phyloP scores from a whole-genome alignment of 345 rosid genomes.

The Rhizophora apiculata region DNA sequence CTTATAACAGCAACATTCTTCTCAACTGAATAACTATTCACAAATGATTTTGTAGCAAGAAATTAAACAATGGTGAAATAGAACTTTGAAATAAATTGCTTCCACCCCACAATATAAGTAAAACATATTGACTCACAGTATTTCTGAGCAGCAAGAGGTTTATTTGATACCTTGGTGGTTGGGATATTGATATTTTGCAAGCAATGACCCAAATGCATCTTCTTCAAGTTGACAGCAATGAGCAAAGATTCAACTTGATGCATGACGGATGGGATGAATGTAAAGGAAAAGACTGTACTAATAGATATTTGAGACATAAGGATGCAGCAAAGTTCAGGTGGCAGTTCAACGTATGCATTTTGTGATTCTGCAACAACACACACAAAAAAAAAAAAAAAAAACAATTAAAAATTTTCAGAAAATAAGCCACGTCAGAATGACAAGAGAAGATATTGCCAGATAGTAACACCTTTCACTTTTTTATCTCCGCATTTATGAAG shows the following conservation, averaged over 20 bases:
- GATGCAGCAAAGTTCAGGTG: conserved; percentile 75
- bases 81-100: too few species aligned
- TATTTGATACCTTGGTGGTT: conserved; percentile 53
- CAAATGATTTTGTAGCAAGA: background rate
- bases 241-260: conserved; percentile 74
- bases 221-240: conserved; percentile 62
- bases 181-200: conserved; percentile 51
- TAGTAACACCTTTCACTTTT: conserved; percentile 55
- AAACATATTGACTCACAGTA: background rate
- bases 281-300: conserved; percentile 59
- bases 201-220: conserved; percentile 38
- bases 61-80: background rate
- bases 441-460: background rate
- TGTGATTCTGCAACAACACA: conserved; percentile 41
- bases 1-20: too few species aligned
- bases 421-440: background rate
- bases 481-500: conserved; percentile 34
- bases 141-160: background rate
- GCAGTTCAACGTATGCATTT: conserved; percentile 57
- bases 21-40: background rate
- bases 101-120: background rate
- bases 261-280: conserved; percentile 75
- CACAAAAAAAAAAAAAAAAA: background rate
- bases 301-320: conserved; percentile 60
- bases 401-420: too few species aligned